phyloP scores from a whole-genome alignment of 495 filamentous ascomycete species.

The Sphaerosporella brunnea region DNA sequence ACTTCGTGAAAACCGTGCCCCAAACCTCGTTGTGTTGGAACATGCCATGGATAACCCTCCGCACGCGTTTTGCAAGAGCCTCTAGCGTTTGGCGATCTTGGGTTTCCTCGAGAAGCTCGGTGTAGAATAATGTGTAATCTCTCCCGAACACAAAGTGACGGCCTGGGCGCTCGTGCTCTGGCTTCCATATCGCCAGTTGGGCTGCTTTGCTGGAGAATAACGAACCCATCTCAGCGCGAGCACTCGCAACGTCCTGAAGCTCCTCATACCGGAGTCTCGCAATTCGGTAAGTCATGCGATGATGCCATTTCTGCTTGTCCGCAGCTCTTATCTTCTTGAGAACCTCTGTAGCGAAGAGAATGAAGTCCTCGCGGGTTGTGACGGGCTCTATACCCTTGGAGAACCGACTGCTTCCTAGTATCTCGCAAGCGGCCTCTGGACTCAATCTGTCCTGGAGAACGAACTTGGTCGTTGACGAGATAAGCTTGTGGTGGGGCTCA shows the following conservation, averaged over 20 bases:
- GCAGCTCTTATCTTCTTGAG: constrained; percentile 59
- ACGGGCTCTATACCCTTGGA: constrained; percentile 25
- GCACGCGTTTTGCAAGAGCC: constrained; percentile 57
- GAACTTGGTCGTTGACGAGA: constrained; percentile 63
- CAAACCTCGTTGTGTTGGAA: constrained; percentile 72
- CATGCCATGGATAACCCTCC: constrained; percentile 67
- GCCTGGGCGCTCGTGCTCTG: constrained; percentile 76
- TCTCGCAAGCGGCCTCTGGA: constrained; percentile 35
- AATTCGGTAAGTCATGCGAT: constrained; percentile 67
- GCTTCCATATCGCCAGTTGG: constrained; percentile 57
- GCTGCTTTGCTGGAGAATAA: constrained; percentile 22
- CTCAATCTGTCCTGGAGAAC: constrained; percentile 12
- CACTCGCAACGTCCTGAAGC: constrained; percentile 14
- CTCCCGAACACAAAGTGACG: constrained; percentile 88
- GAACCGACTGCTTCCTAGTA: constrained; percentile 31
- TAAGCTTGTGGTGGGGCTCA: constrained; percentile 90
- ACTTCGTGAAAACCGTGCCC: constrained; percentile 58
- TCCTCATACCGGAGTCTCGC: constrained; percentile 56
- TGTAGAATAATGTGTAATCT: constrained; percentile 70
- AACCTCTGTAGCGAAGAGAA: constrained; percentile 51
- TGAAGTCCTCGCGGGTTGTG: constrained; percentile 48
- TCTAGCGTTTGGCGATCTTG: constrained; percentile 68
- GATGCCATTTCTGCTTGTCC: constrained; percentile 95
- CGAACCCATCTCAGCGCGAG: constrained; percentile 19
- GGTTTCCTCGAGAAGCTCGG: constrained; percentile 51